Base-by-base conservation (phyloP, 345 rosid genomes). In the Euphorbia pulcherrima region DNA sequence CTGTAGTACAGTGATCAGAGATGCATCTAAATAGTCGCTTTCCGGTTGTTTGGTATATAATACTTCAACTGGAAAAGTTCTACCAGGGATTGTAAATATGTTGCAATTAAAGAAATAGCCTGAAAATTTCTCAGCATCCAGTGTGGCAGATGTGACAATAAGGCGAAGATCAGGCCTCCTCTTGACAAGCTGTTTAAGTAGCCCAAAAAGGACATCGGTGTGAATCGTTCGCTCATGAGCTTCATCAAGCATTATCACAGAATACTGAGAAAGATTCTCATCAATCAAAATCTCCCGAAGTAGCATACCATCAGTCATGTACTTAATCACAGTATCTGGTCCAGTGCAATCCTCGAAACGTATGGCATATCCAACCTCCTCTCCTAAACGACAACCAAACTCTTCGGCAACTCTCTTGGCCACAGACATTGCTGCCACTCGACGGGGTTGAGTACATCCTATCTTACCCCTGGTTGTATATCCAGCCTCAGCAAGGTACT, bases 401-500 rank as follows among this genome's bases (percentile, higher is more conserved):
- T 90, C 97, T 77, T 88, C 92, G 71, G 97, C 94, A 41, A 88
- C 94, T 76, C 95, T 85, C 86, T 88, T 86, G 14, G 93, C 97
- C 21, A 90, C 97, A 69, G 94, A 90, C 86, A 81, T 85, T 11
- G 92, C 97, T 26, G 97, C 97, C 56, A 88, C 94, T 70, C 94
- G 82, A 56, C 89, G 90, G 68, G 97, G 97, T 74, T 90, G 97
- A 21, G 97, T 90, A 75, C 94, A 88, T 17, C 88, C 94, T 58
- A 88, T 90, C 79, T 86, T 90, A 8, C 94, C 97, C 64, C 76
- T 78, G 17, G 88, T 79, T 23, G 94, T 88, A 72, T 85, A 88
- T 55, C 94, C 97, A 17, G 90, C 85, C 76, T 87, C 94, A 0
- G 90, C 94, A 66, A 90, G 90, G 62, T 88, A 90, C 69, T 88